Percentiles rank a stretch among this genome's conserved stretches.
These are phyloP conservation scores for Xenosphaeropsis pyriputrescens DNA, from an alignment of 2,329 filamentous ascomycete genomes.

Conservation along the genomic window DNA sequence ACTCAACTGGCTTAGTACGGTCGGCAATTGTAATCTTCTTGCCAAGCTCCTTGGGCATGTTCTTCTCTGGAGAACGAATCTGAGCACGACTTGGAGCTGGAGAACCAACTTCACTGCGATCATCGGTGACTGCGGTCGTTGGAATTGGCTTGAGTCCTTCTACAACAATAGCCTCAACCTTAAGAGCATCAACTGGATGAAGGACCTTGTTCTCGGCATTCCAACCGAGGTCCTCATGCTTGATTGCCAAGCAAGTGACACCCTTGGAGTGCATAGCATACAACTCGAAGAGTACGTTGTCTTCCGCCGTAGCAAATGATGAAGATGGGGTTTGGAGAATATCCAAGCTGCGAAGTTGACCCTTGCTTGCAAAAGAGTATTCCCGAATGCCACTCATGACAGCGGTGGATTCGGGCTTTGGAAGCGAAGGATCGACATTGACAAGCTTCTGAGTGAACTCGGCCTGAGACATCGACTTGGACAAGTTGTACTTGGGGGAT, in stretches of 20 bases:
- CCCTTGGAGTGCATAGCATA: slow-evolving; percentile 97
- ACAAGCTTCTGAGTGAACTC: slow-evolving; percentile 71
- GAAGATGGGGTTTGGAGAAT: slow-evolving; percentile 63
- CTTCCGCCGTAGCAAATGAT: slow-evolving; percentile 41
- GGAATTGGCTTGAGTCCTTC: slow-evolving; percentile 38
- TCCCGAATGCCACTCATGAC: slow-evolving; percentile 95
- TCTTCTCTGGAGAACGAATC: slow-evolving; percentile 14
- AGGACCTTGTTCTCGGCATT: slow-evolving; percentile 80
- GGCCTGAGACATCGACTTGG: slow-evolving; percentile 68
- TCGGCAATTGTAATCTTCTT: slow-evolving; percentile 9
- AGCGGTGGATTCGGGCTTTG: slow-evolving; percentile 83
- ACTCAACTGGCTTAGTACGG: slow-evolving; percentile 5
- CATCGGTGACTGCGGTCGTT: slow-evolving; percentile 2
- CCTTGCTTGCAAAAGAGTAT: slow-evolving; percentile 80
- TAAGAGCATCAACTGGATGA: slow-evolving; percentile 59
- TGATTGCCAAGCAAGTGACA: slow-evolving; percentile 78
- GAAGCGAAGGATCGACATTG: slow-evolving; percentile 55
- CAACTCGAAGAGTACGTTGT: slow-evolving; percentile 75
- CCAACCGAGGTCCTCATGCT: slow-evolving; percentile 85
- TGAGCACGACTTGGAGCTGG: slow-evolving; percentile 12
- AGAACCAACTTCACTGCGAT: slow-evolving; percentile 5
- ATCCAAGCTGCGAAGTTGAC: slow-evolving; percentile 77
- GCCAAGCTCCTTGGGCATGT: slow-evolving; percentile 9
- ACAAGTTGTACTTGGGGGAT: slow-evolving; percentile 78
- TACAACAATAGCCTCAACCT: slow-evolving; percentile 60